Evolutionary conservation across 352 stramenopile species (phyloP), one percentile per base, ranked within the genome.

Genomic region (Globisporangium irregulare): DNA sequence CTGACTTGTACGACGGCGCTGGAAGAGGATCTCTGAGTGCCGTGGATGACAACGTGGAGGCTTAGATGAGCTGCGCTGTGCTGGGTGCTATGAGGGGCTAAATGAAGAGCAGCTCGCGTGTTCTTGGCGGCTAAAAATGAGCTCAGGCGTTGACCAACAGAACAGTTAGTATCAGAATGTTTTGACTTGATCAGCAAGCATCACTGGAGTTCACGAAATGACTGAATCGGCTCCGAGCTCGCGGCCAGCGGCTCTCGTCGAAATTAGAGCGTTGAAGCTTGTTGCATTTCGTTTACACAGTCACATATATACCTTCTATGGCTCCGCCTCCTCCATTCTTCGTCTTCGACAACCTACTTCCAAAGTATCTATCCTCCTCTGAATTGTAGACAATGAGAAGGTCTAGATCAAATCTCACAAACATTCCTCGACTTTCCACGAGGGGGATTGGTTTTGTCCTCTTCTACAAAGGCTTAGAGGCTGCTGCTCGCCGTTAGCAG

Each of bases 281-380:
- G 36, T 15, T 36, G 27, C 53, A 58, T 58, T 38, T 58, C 24
- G 53, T 10, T 58, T 58, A 58, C 53, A 36, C 24, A 36, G 24
- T 15, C 12, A 22, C 53, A 25, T 14, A 58, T 20, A 15, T 15
- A 24, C 25, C 53, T 36, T 36, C 53, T 22, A 20, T 29, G 24
- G 25, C 24, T n/a, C 51, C 14, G 15, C 12, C 3, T 7, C 24
- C 1, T n/a, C 22, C 24, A n/a, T 1, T 32, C 20, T 24, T 27
- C 27, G 20, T 4, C 9, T 22, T 18, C 50, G 12, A 15, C n/a
- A 43, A 10, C 41, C 43, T 22, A 22, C 25, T 22, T 20, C 14
- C 53, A 36, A 59, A 22, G 53, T 36, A 36, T 59, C 53, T 38
- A 22, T 25, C 32, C 53, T 24, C 53, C 2, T 6, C 12, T 14